Evolutionary conservation across 108 stramenopile genomes (phyloP), one percentile per base, ranked within the genome.

Genomic region (Cylindrotheca closterium): DNA sequence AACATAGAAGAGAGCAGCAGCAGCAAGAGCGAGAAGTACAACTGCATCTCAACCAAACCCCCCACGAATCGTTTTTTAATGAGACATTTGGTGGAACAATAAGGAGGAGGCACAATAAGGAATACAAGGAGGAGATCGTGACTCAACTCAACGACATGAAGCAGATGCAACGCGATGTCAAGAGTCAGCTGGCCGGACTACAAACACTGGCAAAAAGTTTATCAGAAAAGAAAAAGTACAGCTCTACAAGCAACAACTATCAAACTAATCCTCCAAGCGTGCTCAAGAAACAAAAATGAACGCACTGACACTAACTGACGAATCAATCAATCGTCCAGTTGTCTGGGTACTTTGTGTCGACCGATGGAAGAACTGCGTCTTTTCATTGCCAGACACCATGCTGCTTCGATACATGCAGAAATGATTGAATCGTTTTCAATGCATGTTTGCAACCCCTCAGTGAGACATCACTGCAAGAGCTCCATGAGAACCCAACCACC

Each of bases 121-220:
- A n/a, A n/a, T n/a, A n/a, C n/a, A n/a, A n/a, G n/a, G n/a, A n/a
- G n/a, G n/a, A n/a, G n/a, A n/a, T n/a, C n/a, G n/a, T 19, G 3
- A 18, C 10, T 23, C 48, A 64, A 30, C 22, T 64, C 15, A 21
- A 45, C 7, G 1, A 30, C 3, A 53, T 64, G 51, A 25, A 31
- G 23, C 17, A 64, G 33, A 23, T 64, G 33, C 63, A 54, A 33
- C 12, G 2, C 3, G 63, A 64, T 32, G 63, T 64, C 51, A 64
- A 64, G 25, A 7, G 28, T 4, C 51, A 53, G 22, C 63, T 64
- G 3, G 51, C 63, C 29, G 46, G 52, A 15, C 37, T 64, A 25
- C 51, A 64, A 42, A 21, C 22, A 10, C 21, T 64, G 51, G 52
- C 27, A 2, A 32, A 52, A 5, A 22, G 37, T 3, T 8, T 58